phyloP scores from a whole-genome alignment of 1,139 yeast genomes.

The Taphrina pruni region DNA sequence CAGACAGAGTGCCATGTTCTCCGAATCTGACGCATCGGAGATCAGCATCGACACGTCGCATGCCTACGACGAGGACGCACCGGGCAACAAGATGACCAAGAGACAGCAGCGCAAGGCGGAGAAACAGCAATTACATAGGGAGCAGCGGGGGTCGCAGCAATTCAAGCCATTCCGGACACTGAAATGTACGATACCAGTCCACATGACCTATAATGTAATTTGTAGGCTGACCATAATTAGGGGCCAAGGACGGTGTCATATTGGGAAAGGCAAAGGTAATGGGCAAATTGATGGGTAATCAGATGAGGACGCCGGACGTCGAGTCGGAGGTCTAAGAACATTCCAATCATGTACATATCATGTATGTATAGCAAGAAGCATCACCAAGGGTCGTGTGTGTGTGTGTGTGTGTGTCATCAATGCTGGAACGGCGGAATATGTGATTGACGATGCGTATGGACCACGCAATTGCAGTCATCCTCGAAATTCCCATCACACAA shows the following conservation, averaged over 20 bases:
- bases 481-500: neutral
- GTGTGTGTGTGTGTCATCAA: too few relatives aligned
- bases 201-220: neutral
- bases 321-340: constrained; percentile 11
- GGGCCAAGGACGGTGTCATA: constrained; percentile 26
- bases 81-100: constrained; percentile 18
- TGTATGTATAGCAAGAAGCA: neutral
- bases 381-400: too few relatives aligned
- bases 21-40: constrained; percentile 2
- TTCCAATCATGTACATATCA: neutral
- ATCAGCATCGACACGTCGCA: constrained; percentile 3
- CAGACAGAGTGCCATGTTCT: constrained; percentile 6
- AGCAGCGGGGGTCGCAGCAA: constrained; percentile 30
- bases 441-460: too few relatives aligned
- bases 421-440: too few relatives aligned
- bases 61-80: constrained; percentile 8
- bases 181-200: neutral
- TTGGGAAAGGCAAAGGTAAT: constrained; percentile 19
- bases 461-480: too few relatives aligned
- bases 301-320: constrained; percentile 18
- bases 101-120: constrained; percentile 9
- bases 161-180: constrained; percentile 25
- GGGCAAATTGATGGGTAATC: constrained; percentile 6
- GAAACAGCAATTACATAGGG: constrained; percentile 6
- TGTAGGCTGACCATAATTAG: neutral